These are phyloP conservation scores for Fusarium sp. DNA, from an alignment of 2,329 filamentous ascomycete species.

Conservation along the genomic window DNA sequence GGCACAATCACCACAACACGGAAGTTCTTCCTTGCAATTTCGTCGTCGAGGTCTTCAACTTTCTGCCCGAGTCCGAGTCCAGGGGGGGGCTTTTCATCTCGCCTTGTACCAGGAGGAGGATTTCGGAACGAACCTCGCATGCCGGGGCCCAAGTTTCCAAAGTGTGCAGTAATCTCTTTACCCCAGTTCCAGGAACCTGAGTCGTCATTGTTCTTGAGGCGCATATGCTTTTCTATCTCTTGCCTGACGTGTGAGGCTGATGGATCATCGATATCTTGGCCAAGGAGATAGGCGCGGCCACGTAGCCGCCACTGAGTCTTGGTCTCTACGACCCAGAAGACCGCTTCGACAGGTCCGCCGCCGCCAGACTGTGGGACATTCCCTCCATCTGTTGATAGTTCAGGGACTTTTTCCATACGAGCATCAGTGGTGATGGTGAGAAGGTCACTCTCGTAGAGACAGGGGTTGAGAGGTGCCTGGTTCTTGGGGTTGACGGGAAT, in stretches of 20 bases:
- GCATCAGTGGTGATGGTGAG: slow-evolving; percentile 87
- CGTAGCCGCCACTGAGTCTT: slow-evolving; percentile 87
- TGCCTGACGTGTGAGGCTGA: slow-evolving; percentile 62
- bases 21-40: slow-evolving; percentile 78
- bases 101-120: slow-evolving; percentile 72
- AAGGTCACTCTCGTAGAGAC: slow-evolving; percentile 77
- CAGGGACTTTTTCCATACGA: slow-evolving; percentile 83
- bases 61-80: slow-evolving; percentile 66
- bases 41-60: slow-evolving; percentile 76
- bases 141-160: slow-evolving; percentile 84
- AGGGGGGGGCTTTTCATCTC: slow-evolving; percentile 59
- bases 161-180: slow-evolving; percentile 84
- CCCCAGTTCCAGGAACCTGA: slow-evolving; percentile 76
- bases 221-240: slow-evolving; percentile 71
- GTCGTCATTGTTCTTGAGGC: slow-evolving; percentile 47
- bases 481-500: slow-evolving; percentile 79
- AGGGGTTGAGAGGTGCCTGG: slow-evolving; percentile 75
- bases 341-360: slow-evolving; percentile 79
- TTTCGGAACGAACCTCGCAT: slow-evolving; percentile 83
- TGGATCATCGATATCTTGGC: slow-evolving; percentile 68
- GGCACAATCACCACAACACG: slow-evolving; percentile 85
- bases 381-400: slow-evolving; percentile 66
- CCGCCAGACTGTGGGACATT: slow-evolving; percentile 59
- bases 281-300: slow-evolving; percentile 80
- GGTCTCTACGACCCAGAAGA: slow-evolving; percentile 79